Evolutionary conservation across 2,329 filamentous ascomycete species (phyloP), one percentile per base, ranked within the genome.

Genomic region (Botrytis deweyae): DNA sequence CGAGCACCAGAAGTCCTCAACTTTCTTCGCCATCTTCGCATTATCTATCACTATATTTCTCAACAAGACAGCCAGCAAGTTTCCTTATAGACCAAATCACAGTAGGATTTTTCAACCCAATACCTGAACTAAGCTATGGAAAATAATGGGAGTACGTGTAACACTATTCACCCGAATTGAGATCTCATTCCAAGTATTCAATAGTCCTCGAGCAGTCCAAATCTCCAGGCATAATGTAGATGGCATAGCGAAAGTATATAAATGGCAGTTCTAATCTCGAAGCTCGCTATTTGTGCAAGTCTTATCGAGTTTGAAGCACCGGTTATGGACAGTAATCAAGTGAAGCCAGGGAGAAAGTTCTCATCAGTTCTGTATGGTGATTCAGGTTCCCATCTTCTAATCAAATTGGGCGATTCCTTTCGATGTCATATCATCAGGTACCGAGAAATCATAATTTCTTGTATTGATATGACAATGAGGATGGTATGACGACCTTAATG

Each of bases 241-340:
- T 52, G 49, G 22, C 25, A 14, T 14, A 14, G 25, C 25, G 4
- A n/a, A 14, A 52, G 25, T n/a, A 52, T 52, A 52, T 52, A 12
- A n/a, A n/a, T 25, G 49, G 5, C 5, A 52, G 25, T 6, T 52
- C n/a, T 14, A 2, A n/a, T 14, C 49, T n/a, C 49, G 49, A 7
- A 1, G 1, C 25, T 52, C 49, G 49, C 5, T 4, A n/a, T n/a
- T 52, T 25, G 7, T 0, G n/a, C 4, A 7, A 14, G 12, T 14
- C 10, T 52, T 5, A 12, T 52, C 3, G 1, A 12, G 6, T n/a
- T 14, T 1, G 25, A 52, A 7, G 12, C 7, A 52, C 25, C 49
- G 1, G 1, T n/a, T 0, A 52, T 6, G 4, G 12, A 52, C 4
- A 3, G 12, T 14, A 0, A 12, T 52, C 12, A 52, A 52, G 4